phyloP scores from a whole-genome alignment of 306 rosid genomes.

The Corylus americana region DNA sequence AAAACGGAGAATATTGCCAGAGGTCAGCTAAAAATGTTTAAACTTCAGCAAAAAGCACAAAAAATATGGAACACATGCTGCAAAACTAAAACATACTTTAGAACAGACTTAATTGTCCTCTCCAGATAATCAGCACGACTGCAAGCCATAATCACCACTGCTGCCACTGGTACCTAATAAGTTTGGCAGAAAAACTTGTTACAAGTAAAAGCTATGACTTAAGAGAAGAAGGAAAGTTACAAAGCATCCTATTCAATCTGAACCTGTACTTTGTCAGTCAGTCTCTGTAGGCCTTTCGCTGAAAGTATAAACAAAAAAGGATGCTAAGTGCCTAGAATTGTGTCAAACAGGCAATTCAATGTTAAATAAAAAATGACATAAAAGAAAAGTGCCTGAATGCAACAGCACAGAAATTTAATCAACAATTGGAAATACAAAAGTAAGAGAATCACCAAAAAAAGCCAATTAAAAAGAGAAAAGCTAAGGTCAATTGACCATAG shows the following conservation, averaged over 20 bases:
- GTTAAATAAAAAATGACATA: background rate
- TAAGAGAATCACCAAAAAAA: background rate
- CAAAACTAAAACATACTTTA: slow-evolving; percentile 57
- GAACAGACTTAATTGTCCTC: slow-evolving; percentile 74
- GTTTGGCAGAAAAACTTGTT: slow-evolving; percentile 31
- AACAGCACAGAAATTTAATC: background rate
- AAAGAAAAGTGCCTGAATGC: background rate
- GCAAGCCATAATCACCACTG: slow-evolving; percentile 98
- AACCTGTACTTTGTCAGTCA: slow-evolving; percentile 76
- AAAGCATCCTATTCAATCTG: slow-evolving; percentile 30
- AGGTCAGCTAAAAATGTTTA: slow-evolving; percentile 29
- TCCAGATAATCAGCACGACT: slow-evolving; percentile 96
- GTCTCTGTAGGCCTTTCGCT: slow-evolving; percentile 71
- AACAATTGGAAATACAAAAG: background rate
- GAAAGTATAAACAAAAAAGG: slow-evolving; percentile 37
- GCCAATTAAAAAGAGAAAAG: background rate
- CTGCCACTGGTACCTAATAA: slow-evolving; percentile 89
- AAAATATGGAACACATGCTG: slow-evolving; percentile 8
- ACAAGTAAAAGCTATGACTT: slow-evolving; percentile 23
- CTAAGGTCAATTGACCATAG: background rate
- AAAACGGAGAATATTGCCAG: slow-evolving; percentile 33
- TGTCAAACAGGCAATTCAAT: background rate
- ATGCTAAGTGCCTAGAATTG: slow-evolving; percentile 33
- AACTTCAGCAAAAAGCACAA: slow-evolving; percentile 9
- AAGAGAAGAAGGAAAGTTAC: slow-evolving; percentile 20